Evolutionary conservation across 306 rosid genomes (phyloP).

Genomic region (Crataegus laevigata): DNA sequence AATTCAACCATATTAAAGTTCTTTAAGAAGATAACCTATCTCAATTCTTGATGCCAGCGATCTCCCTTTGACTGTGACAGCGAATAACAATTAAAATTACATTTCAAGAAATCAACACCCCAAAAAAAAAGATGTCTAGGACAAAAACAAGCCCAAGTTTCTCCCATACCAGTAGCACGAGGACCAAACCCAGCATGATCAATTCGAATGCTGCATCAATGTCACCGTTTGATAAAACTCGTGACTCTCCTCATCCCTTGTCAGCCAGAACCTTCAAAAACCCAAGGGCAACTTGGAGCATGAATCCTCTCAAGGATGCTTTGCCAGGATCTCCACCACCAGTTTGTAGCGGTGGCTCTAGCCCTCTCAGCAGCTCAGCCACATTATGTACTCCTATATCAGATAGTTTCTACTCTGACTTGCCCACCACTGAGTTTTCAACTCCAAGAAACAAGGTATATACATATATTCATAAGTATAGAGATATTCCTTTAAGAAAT

Average conservation of each 20-base stretch:
- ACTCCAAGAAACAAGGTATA: slow-evolving; percentile 44
- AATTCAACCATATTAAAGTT: not conserved
- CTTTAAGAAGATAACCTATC: not conserved
- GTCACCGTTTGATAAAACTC: not conserved
- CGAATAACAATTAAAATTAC: not conserved
- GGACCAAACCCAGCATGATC: not conserved
- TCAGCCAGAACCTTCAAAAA: slow-evolving; percentile 20
- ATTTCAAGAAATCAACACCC: not conserved
- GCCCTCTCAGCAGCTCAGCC: slow-evolving; percentile 17
- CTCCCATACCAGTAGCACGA: not conserved
- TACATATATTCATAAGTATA: not conserved
- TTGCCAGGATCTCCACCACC: slow-evolving; percentile 40
- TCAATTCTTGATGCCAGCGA: too few relatives aligned
- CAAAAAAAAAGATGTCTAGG: not conserved
- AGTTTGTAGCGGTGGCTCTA: slow-evolving; percentile 19
- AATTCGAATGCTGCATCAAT: not conserved
- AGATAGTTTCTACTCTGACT: slow-evolving; percentile 12
- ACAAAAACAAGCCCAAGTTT: not conserved
- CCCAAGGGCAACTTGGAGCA: slow-evolving; percentile 23
- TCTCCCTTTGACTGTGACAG: not conserved
- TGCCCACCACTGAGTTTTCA: slow-evolving; percentile 20
- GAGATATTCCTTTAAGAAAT: not conserved
- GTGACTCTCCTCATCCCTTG: not conserved
- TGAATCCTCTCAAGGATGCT: slow-evolving; percentile 33
- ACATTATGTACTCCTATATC: slow-evolving; percentile 5